Conservation (phyloP, 192 early-diverging fungal species). For the Gaertneriomyces semiglobifer region DNA sequence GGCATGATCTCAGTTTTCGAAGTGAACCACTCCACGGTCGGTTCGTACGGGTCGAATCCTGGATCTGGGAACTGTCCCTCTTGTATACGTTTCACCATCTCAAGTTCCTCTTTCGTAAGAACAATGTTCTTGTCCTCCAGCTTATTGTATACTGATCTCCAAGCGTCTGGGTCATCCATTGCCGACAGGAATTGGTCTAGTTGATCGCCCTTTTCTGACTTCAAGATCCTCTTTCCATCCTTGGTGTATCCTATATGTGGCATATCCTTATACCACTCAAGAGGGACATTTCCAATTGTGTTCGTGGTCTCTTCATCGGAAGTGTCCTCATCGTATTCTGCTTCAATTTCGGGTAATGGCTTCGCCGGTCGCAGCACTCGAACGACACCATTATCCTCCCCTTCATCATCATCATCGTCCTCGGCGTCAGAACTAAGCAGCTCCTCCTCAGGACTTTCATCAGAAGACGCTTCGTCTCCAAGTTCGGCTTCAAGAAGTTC, state of each 20-base stretch:
- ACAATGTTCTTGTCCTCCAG: constrained; percentile 77
- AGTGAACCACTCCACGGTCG: constrained; percentile 94
- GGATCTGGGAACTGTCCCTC: constrained; percentile 76
- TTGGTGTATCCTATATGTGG: constrained; percentile 96
- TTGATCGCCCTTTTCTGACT: constrained; percentile 85
- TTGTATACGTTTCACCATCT: constrained; percentile 88
- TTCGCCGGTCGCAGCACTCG: constrained; percentile 18
- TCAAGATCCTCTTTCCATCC: constrained; percentile 87
- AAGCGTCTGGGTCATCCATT: constrained; percentile 90
- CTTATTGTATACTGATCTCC: constrained; percentile 82
- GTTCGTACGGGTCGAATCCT: constrained; percentile 84
- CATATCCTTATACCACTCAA: constrained; percentile 97
- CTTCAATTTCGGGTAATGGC: constrained; percentile 75
- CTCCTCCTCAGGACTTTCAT: constrained; percentile 37
- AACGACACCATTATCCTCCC: neutral
- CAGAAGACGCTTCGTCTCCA: constrained; percentile 23
- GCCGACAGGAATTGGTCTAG: constrained; percentile 88
- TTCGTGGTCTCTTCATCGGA: constrained; percentile 88
- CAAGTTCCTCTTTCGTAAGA: constrained; percentile 84
- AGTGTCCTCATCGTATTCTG: constrained; percentile 89
- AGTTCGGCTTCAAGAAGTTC: constrained; percentile 29
- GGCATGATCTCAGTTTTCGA: constrained; percentile 77
- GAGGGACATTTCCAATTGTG: constrained; percentile 92
- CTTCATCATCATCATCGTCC: constrained; percentile 26
- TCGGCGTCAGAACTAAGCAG: constrained; percentile 11